Evolutionary conservation across 208 protist species (phyloP).

Genomic region (Porcisia hertigi): DNA sequence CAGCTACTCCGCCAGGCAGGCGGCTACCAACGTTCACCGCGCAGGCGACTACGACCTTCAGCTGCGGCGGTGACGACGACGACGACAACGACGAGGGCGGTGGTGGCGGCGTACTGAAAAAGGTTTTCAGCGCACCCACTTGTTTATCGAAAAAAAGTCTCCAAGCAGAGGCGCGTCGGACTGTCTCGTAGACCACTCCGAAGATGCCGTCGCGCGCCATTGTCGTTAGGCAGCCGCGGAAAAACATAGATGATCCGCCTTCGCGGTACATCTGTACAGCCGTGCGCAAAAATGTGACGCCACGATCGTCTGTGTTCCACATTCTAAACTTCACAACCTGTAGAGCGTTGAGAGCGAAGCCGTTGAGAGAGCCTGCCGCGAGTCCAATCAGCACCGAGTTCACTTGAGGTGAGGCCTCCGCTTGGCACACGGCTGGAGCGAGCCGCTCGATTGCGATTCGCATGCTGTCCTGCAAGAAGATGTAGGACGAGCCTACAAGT

Average conservation of each 20-base stretch:
- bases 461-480: constrained; percentile 89
- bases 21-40: neutral
- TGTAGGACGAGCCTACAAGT: constrained; percentile 83
- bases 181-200: constrained; percentile 86
- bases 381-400: constrained; percentile 81
- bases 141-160: constrained; percentile 47
- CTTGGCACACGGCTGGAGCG: constrained; percentile 50
- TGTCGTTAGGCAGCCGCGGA: constrained; percentile 79
- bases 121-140: constrained; percentile 4
- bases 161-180: constrained; percentile 40
- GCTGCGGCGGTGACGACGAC: neutral
- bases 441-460: constrained; percentile 62
- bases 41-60: neutral
- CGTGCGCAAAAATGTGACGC: constrained; percentile 64
- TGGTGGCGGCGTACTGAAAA: neutral
- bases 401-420: constrained; percentile 52
- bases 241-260: constrained; percentile 80
- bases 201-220: constrained; percentile 86
- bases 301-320: constrained; percentile 72
- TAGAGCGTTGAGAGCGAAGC: constrained; percentile 78
- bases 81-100: neutral
- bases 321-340: constrained; percentile 92
- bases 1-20: neutral
- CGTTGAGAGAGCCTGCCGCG: constrained; percentile 78
- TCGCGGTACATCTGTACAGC: constrained; percentile 66